Base-by-base conservation (phyloP, 352 stramenopile species). In the Globisporangium cystogenes region DNA sequence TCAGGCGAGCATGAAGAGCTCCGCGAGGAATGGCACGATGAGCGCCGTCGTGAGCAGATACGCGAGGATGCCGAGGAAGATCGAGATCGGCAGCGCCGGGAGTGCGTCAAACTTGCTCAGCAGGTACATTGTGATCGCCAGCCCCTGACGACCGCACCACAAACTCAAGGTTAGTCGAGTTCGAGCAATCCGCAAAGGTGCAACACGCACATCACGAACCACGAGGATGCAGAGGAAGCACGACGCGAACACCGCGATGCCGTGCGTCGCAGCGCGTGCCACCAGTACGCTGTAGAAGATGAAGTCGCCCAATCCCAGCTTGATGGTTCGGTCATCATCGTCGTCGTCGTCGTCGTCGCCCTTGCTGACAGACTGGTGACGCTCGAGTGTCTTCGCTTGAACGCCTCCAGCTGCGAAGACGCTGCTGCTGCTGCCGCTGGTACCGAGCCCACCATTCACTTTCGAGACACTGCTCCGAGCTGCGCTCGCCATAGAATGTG, bases 241-340 rank as follows among this genome's bases (percentile, higher is more conserved):
- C 18, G 90, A 70, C 6, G 76, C 80, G 58, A 98, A 98, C 12
- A 90, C 72, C 11, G 85, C 86, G 53, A 98, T 97, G 45, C 92
- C 91, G 51, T 96, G 87, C 55, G 93, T 70, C 10, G 91, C 93
- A 11, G 96, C 96, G 36, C 96, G 95, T 7, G 92, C 92, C 27
- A 98, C 92, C 33, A 99, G 73, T 0, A 99, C 87, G 46, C 81
- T 98, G 72, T 99, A 99, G 65, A 99, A 99, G 43, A 99, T 98
- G 64, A 99, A 99, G 72, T 99, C 97, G 1, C 97, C 96, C 11
- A 98, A 67, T 0, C 91, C 91, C 8, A 98, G 72, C 50, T 96
- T 87, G 64, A 98, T 97, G 4, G 73, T 86, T 51, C 83, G 84
- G 58, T 79, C 64, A 26, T 78, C 67, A 0, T 59, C 45, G 12